Evolutionary conservation across 2,329 filamentous ascomycete species (phyloP).

Genomic region (Gremmenia infestans): DNA sequence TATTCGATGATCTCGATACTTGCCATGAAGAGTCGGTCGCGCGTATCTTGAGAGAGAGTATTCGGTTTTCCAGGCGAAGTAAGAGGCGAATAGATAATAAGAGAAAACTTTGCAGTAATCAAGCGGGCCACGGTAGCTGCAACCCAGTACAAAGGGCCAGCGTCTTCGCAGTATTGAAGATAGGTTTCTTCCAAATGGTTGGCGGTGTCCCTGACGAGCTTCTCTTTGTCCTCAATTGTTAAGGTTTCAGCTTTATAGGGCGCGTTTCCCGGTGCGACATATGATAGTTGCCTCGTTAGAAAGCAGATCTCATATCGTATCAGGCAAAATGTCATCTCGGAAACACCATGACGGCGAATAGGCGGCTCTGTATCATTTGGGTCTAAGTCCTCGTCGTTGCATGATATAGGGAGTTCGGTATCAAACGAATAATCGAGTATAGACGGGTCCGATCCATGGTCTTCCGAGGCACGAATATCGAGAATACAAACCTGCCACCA

Average conservation of each 20-base stretch:
- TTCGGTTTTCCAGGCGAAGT: constrained; percentile 26
- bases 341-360: constrained; percentile 27
- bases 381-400: constrained; percentile 44
- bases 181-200: constrained; percentile 29
- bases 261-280: constrained; percentile 19
- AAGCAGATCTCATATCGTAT: constrained; percentile 33
- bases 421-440: constrained; percentile 56
- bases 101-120: constrained; percentile 36
- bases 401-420: constrained; percentile 46
- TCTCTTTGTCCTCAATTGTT: constrained; percentile 30
- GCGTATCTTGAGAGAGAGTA: constrained; percentile 31
- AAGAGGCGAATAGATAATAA: constrained; percentile 35
- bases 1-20: constrained; percentile 39
- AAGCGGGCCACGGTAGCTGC: constrained; percentile 39
- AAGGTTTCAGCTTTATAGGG: constrained; percentile 7
- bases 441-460: constrained; percentile 57
- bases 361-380: constrained; percentile 29
- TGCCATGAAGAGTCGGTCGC: constrained; percentile 34
- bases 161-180: constrained; percentile 33
- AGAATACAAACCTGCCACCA: constrained; percentile 59
- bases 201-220: constrained; percentile 28
- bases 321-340: constrained; percentile 36
- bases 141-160: constrained; percentile 46
- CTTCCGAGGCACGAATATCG: constrained; percentile 56
- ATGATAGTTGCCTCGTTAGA: constrained; percentile 22